Evolutionary conservation across 768 basidiomycete species (phyloP), one percentile per base, ranked within the genome.

Genomic region (Lyophyllum decastes): DNA sequence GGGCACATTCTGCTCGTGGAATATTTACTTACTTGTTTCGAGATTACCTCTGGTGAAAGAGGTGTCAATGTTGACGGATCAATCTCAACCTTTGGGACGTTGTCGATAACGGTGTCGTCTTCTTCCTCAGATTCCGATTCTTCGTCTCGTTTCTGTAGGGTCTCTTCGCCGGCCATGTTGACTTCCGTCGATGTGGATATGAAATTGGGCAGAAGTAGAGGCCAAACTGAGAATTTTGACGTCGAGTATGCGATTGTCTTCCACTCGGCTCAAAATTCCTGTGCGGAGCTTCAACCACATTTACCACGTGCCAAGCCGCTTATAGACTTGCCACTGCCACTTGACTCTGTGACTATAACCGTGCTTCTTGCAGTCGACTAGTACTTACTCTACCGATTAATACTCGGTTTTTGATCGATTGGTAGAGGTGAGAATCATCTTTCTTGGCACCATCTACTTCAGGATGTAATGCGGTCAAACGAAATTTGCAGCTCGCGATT

Each of bases 21-120:
- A 22, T 46, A 45, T 46, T 0, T 7, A 66, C 87, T 66, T 64
- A 92, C 92, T 78, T 94, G 92, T 82, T 93, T 94, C 62, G 91
- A 90, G 69, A 94, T 94, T 64, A 94, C 92, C 69, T 94, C 86
- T 30, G 92, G 93, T 16, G 91, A 92, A 48, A 97, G 80, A 55
- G 95, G 92, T 17, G 92, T 93, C 68, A 97, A 79, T 68, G 84
- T 91, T 38, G 90, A 81, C 16, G 82, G 76, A 78, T 96, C 95
- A 67, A 97, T 74, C 30, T 96, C 84, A 64, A 95, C 75, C 59
- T 82, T 78, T 25, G 86, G 86, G 66, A 89, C 61, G 27, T 73
- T 70, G 49, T 88, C 86, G 19, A 78, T 69, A 10, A 69, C 75
- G 43, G 80, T 81, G 21, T 85, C 84, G 47, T 86, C 86, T 41